Evolutionary conservation across 805 yeast species (phyloP).

Genomic region (Yamadazyma sp.): DNA sequence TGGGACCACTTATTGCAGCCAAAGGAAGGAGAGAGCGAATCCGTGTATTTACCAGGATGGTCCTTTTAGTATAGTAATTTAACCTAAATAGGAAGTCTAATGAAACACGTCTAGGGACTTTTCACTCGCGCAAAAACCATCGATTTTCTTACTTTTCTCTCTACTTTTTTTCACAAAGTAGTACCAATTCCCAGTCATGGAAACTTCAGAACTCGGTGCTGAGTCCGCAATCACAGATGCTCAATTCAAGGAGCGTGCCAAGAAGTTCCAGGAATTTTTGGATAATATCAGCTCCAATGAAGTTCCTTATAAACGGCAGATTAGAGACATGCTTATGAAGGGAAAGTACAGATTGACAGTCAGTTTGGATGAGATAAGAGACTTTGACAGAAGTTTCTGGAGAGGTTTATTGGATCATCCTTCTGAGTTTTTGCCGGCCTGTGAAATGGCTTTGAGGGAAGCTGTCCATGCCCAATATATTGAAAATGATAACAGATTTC

Average conservation of each 20-base stretch:
- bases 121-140: slow-evolving; percentile 5
- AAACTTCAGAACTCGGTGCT: slow-evolving; percentile 6
- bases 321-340: slow-evolving; percentile 69
- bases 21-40: background rate
- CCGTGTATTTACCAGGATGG: slow-evolving; percentile 31
- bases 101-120: slow-evolving; percentile 25
- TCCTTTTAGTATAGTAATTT: slow-evolving; percentile 20
- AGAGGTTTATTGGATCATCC: slow-evolving; percentile 72
- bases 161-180: background rate
- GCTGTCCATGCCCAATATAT: slow-evolving; percentile 73
- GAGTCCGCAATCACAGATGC: slow-evolving; percentile 37
- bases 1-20: slow-evolving; percentile 37
- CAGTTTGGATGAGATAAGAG: slow-evolving; percentile 83
- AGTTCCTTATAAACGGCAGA: slow-evolving; percentile 65
- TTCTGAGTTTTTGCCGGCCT: slow-evolving; percentile 83
- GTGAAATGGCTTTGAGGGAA: slow-evolving; percentile 82
- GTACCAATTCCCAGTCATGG: too few species aligned
- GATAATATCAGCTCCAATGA: slow-evolving; percentile 51
- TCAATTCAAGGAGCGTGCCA: slow-evolving; percentile 75
- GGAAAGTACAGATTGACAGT: slow-evolving; percentile 67
- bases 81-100: slow-evolving; percentile 26
- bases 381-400: slow-evolving; percentile 79
- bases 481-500: slow-evolving; percentile 51
- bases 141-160: slow-evolving; percentile 1
- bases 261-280: slow-evolving; percentile 85